Evolutionary conservation across 2,329 filamentous ascomycete genomes (phyloP).

Genomic region (Trichophyton equinum): DNA sequence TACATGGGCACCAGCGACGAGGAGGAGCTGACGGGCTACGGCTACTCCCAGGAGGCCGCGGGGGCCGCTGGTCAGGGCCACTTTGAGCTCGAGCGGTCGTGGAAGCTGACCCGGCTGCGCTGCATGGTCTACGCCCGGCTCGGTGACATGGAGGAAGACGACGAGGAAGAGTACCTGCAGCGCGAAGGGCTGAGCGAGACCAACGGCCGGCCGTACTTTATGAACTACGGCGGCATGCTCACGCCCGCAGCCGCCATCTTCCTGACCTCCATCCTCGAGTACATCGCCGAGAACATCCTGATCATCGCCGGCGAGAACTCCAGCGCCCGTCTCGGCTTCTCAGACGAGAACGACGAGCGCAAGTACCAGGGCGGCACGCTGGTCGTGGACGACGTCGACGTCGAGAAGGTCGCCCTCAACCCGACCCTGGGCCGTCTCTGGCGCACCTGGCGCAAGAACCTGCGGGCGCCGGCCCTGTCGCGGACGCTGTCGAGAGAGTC

Average conservation of each 20-base stretch:
- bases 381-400: constrained; percentile 78
- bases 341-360: constrained; percentile 33
- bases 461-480: constrained; percentile 24
- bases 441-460: constrained; percentile 86
- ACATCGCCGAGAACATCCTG: constrained; percentile 80
- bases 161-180: constrained; percentile 79
- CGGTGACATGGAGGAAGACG: constrained; percentile 94
- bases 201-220: constrained; percentile 43
- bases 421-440: constrained; percentile 78
- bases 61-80: constrained; percentile 38
- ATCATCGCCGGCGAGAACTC: constrained; percentile 79
- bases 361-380: constrained; percentile 40
- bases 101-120: constrained; percentile 82
- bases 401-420: constrained; percentile 86
- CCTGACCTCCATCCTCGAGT: constrained; percentile 85
- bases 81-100: constrained; percentile 86
- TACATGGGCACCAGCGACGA: constrained; percentile 71
- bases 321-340: constrained; percentile 40
- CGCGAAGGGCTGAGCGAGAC: constrained; percentile 58
- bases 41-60: constrained; percentile 31
- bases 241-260: constrained; percentile 92
- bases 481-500: constrained; percentile 33
- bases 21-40: constrained; percentile 52
- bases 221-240: constrained; percentile 50
- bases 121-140: constrained; percentile 98